phyloP scores from a whole-genome alignment of 2,329 filamentous ascomycete species.

The Aspergillus arachidicola region DNA sequence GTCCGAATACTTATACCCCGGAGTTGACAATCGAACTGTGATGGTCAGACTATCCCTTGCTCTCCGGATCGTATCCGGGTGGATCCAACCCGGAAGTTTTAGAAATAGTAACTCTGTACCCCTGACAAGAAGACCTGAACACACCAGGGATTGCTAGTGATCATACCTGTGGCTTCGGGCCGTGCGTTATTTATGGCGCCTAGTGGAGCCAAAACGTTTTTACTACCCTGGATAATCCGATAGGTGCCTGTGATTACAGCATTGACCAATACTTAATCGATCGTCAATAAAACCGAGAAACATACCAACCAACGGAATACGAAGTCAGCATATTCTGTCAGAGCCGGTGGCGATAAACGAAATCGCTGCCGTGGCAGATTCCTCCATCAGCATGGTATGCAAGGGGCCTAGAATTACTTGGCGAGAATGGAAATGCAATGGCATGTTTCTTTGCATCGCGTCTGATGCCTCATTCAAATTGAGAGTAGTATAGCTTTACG shows the following conservation, averaged over 20 bases:
- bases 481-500: background rate
- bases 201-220: background rate
- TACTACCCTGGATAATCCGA: background rate
- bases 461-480: background rate
- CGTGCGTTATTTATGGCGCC: background rate
- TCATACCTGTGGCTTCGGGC: background rate
- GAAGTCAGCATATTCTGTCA: background rate
- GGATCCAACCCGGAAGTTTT: background rate
- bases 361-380: background rate
- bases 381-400: background rate
- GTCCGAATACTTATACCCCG: background rate
- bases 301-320: background rate
- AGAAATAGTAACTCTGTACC: background rate
- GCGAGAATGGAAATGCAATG: background rate
- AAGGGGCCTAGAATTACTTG: background rate
- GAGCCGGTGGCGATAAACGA: background rate
- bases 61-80: background rate
- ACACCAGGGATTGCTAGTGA: background rate
- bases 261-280: background rate
- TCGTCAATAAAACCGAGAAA: background rate
- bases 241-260: background rate
- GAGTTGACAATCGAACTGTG: background rate
- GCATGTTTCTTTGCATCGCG: background rate
- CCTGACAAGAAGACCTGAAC: background rate
- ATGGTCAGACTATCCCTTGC: background rate